phyloP scores from a whole-genome alignment of 1,284 basidiomycete genomes.

The Cryptococcus neoformans region DNA sequence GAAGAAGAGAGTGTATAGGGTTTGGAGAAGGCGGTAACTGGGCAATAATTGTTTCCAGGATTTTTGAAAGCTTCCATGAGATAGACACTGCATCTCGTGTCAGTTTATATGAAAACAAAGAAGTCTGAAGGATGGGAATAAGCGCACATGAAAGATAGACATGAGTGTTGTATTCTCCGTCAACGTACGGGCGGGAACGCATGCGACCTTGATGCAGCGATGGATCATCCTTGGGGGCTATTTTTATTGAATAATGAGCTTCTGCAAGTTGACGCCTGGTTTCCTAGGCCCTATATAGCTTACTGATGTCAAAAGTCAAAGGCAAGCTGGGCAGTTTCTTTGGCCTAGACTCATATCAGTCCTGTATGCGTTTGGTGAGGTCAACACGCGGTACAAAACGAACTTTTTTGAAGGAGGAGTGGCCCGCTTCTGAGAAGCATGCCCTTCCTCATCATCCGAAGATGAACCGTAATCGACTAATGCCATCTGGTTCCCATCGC shows the following conservation, averaged over 20 bases:
- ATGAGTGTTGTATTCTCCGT: constrained; percentile 48
- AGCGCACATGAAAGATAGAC: constrained; percentile 40
- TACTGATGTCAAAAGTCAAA: constrained; percentile 9
- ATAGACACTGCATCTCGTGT: constrained; percentile 16
- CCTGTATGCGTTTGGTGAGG: no score
- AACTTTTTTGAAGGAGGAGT: constrained; percentile 4
- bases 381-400: neutral
- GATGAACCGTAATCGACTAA: constrained; percentile 18
- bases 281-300: neutral
- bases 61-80: constrained; percentile 9
- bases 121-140: neutral
- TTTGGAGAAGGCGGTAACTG: constrained; percentile 8
- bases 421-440: neutral
- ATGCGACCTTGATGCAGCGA: constrained; percentile 40
- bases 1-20: constrained; percentile 21
- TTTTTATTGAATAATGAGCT: neutral
- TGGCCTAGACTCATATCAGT: neutral
- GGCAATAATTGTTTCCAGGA: constrained; percentile 16
- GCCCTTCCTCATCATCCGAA: neutral
- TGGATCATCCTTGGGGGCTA: constrained; percentile 37
- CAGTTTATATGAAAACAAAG: neutral
- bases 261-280: neutral
- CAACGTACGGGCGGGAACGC: constrained; percentile 43
- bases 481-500: constrained; percentile 3
- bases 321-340: constrained; percentile 13